phyloP scores from a whole-genome alignment of 164 flowering plant species.

The Umbellularia californica region DNA sequence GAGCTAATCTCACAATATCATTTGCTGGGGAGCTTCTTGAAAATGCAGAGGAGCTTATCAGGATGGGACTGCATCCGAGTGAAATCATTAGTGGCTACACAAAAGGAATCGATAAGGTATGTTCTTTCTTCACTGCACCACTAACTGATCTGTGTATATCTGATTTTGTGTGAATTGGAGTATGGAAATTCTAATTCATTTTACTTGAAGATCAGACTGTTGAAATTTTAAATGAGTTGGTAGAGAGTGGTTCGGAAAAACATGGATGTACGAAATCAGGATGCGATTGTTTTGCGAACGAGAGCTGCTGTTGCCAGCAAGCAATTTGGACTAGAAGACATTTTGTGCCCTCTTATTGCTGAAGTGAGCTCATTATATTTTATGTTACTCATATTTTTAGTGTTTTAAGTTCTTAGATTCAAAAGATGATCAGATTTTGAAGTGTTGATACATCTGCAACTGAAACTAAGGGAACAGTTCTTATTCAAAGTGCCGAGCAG shows the following conservation, averaged over 20 bases:
- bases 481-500: conserved; percentile 89
- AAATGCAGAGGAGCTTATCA: conserved; percentile 86
- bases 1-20: conserved; percentile 82
- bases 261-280: conserved; percentile 79
- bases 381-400: background rate
- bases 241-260: conserved; percentile 79
- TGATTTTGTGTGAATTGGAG: background rate
- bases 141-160: background rate
- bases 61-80: conserved; percentile 91
- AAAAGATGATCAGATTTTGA: background rate
- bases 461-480: conserved; percentile 95
- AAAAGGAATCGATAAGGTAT: conserved; percentile 75
- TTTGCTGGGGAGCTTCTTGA: conserved; percentile 94
- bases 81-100: conserved; percentile 88
- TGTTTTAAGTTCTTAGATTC: background rate
- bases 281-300: conserved; percentile 67
- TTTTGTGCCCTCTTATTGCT: conserved; percentile 74
- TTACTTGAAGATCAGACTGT: conserved; percentile 35
- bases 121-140: conserved; percentile 2
- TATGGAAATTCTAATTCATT: conserved; percentile 1
- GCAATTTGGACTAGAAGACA: conserved; percentile 85
- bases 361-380: conserved; percentile 46
- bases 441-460: conserved; percentile 90
- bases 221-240: conserved; percentile 64
- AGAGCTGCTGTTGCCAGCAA: conserved; percentile 96